Evolutionary conservation across 2,329 filamentous ascomycete species (phyloP).

Genomic region (Ascochyta clinopodiicola): DNA sequence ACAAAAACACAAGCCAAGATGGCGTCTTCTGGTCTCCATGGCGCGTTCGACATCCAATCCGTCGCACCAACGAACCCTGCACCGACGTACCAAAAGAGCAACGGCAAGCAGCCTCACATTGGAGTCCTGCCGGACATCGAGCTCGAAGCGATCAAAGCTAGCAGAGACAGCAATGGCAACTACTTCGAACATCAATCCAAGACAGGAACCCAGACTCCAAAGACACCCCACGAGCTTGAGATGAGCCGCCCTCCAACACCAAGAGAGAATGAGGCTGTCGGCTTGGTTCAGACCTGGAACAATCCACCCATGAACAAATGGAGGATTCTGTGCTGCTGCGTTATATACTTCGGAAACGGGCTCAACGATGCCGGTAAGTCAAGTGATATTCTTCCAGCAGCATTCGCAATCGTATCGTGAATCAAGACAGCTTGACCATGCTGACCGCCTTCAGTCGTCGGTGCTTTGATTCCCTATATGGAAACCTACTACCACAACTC

Average conservation of each 20-base stretch:
- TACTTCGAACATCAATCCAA: slow-evolving; percentile 20
- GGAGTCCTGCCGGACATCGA: slow-evolving; percentile 41
- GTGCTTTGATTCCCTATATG: slow-evolving; percentile 82
- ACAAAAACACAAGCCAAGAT: slow-evolving; percentile 31
- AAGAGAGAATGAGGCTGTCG: slow-evolving; percentile 47
- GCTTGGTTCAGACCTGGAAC: slow-evolving; percentile 63
- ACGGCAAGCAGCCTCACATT: slow-evolving; percentile 22
- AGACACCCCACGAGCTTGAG: slow-evolving; percentile 56
- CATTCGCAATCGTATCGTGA: not conserved
- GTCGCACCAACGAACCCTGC: slow-evolving; percentile 45
- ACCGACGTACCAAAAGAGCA: slow-evolving; percentile 42
- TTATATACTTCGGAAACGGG: slow-evolving; percentile 72
- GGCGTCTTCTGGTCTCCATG: slow-evolving; percentile 47
- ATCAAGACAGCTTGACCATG: not conserved
- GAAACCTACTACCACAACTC: slow-evolving; percentile 77
- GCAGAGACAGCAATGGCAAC: slow-evolving; percentile 14
- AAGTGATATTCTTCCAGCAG: not conserved
- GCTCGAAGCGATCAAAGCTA: slow-evolving; percentile 40
- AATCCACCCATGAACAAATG: slow-evolving; percentile 71
- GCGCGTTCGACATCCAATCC: slow-evolving; percentile 53
- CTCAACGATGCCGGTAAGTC: slow-evolving; percentile 69
- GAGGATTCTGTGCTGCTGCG: slow-evolving; percentile 68
- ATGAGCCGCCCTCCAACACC: slow-evolving; percentile 62
- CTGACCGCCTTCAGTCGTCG: slow-evolving; percentile 58
- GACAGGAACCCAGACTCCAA: slow-evolving; percentile 32